A percentile compares a stretch with the other conserved stretches of the same genome.
phyloP scores from a whole-genome alignment of 1,139 yeast species.

The Saccharomyces uvarum region DNA sequence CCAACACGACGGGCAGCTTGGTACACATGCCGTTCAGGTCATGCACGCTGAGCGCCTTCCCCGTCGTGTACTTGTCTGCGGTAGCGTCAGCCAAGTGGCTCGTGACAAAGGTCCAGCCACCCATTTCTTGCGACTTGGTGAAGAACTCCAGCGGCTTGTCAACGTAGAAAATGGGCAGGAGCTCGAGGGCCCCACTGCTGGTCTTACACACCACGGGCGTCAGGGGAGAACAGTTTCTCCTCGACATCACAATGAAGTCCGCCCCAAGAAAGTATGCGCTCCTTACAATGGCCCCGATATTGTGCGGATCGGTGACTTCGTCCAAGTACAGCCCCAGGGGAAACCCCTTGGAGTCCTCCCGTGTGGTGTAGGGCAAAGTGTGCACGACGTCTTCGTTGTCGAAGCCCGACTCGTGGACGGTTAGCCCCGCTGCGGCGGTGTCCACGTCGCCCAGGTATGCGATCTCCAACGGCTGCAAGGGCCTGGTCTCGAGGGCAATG shows the following conservation, averaged over 20 bases:
- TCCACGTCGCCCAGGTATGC: slow-evolving; percentile 34
- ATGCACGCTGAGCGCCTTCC: slow-evolving; percentile 36
- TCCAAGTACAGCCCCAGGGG: slow-evolving; percentile 77
- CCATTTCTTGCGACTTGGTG: slow-evolving; percentile 40
- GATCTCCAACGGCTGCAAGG: slow-evolving; percentile 43
- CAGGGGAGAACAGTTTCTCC: slow-evolving; percentile 62
- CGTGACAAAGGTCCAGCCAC: slow-evolving; percentile 72
- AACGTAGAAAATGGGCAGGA: slow-evolving; percentile 53
- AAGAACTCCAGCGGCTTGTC: slow-evolving; percentile 56
- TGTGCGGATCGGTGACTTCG: slow-evolving; percentile 84
- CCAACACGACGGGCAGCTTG: slow-evolving; percentile 56
- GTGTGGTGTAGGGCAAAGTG: not conserved
- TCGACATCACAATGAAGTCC: slow-evolving; percentile 69
- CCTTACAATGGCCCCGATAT: slow-evolving; percentile 78
- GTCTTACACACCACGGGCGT: slow-evolving; percentile 70
- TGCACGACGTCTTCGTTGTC: not conserved
- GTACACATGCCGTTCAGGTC: slow-evolving; percentile 40
- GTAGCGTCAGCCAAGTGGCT: slow-evolving; percentile 32
- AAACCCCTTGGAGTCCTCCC: slow-evolving; percentile 26
- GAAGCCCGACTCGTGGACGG: slow-evolving; percentile 5
- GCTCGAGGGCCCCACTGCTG: slow-evolving; percentile 83
- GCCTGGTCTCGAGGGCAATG: slow-evolving; percentile 60
- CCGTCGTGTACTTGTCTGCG: slow-evolving; percentile 15
- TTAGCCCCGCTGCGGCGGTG: slow-evolving; percentile 14
- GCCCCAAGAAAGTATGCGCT: slow-evolving; percentile 80